Evolutionary conservation across 1,139 yeast genomes (phyloP).

Genomic region (Blastobotrys apis): DNA sequence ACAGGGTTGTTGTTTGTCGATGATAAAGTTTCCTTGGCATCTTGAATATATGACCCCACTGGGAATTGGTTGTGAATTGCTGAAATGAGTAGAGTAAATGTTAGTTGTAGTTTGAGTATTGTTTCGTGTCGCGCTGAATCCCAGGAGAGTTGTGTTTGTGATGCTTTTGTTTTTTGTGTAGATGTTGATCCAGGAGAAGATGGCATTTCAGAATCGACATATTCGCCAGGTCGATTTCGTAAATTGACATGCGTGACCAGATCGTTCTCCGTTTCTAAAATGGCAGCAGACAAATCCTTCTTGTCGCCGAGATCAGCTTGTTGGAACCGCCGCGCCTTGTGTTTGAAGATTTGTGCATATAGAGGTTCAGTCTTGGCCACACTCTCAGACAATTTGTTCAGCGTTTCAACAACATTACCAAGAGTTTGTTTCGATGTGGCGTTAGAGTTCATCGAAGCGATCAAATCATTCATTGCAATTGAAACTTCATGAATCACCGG

Average conservation of each 20-base stretch:
- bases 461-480: constrained; percentile 30
- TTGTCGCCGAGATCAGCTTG: not conserved
- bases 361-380: constrained; percentile 18
- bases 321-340: constrained; percentile 18
- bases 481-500: constrained; percentile 25
- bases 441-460: constrained; percentile 28
- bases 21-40: constrained; percentile 23
- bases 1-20: constrained; percentile 12
- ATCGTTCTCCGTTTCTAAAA: constrained; percentile 23
- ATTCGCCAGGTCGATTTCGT: not conserved
- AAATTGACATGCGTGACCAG: constrained; percentile 24
- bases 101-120: constrained; percentile 24
- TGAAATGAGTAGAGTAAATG: constrained; percentile 26
- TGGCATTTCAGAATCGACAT: too few relatives aligned
- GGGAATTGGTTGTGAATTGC: constrained; percentile 26
- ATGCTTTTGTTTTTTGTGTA: not conserved
- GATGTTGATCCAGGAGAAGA: not conserved
- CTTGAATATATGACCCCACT: constrained; percentile 24
- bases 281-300: constrained; percentile 18
- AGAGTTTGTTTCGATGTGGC: constrained; percentile 28
- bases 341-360: constrained; percentile 22
- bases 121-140: constrained; percentile 8
- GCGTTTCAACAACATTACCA: constrained; percentile 19
- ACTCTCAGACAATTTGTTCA: constrained; percentile 22
- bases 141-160: not conserved